phyloP scores from a whole-genome alignment of 768 basidiomycete genomes.

The Cyathus striatus region DNA sequence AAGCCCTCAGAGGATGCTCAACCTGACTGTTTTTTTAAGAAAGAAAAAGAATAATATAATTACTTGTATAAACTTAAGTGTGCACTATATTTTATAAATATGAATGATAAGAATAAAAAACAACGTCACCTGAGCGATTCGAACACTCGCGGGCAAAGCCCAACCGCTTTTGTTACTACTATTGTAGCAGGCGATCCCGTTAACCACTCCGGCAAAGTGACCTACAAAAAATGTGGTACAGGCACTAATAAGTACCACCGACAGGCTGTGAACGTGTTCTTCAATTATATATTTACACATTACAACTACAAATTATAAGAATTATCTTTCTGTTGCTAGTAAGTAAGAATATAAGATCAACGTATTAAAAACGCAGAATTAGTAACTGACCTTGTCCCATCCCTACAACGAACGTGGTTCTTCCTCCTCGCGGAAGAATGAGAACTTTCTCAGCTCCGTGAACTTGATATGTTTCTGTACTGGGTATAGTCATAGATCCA shows the following conservation, averaged over 20 bases:
- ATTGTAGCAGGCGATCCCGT: conserved; percentile 73
- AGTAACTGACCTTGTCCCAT: conserved; percentile 54
- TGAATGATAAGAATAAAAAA: no score
- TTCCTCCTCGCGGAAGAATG: conserved; percentile 77
- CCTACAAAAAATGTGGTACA: conserved; percentile 13
- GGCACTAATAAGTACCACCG: conserved; percentile 67
- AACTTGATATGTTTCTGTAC: conserved; percentile 74
- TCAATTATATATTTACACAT: no score
- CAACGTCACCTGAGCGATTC: conserved; percentile 48
- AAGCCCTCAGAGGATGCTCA: no score
- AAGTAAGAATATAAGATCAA: no score
- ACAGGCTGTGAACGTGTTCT: no score
- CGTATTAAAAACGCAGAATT: no score
- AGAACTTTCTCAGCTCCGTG: conserved; percentile 81
- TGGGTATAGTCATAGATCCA: conserved; percentile 56
- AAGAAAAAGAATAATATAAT: no score
- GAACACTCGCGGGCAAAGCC: conserved; percentile 48
- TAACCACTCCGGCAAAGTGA: conserved; percentile 97
- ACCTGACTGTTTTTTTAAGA: no score
- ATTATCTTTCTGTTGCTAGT: no score
- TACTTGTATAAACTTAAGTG: no score
- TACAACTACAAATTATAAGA: no score
- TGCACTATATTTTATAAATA: no score
- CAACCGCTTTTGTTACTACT: conserved; percentile 32
- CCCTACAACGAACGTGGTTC: conserved; percentile 75